A percentile compares a stretch with the other conserved stretches of the same genome.
phyloP scores from a whole-genome alignment of 495 filamentous ascomycete genomes.

The Cryomyces minteri region DNA sequence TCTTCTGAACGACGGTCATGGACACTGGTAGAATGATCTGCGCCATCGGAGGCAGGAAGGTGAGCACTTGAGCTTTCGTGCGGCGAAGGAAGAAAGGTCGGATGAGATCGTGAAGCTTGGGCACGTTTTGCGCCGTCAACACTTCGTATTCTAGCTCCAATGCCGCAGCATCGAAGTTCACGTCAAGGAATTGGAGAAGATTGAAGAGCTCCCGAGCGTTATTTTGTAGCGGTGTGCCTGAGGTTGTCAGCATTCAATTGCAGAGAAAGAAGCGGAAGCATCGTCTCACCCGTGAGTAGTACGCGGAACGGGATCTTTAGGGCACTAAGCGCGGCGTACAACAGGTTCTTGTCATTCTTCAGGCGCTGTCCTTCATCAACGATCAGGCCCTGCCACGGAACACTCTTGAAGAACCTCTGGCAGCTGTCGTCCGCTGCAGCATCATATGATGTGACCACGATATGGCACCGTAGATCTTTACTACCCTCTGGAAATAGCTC shows the following conservation, averaged over 20 bases:
- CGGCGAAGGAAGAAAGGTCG: slow-evolving; percentile 65
- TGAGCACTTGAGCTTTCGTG: slow-evolving; percentile 79
- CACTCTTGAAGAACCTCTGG: slow-evolving; percentile 36
- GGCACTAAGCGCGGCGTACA: slow-evolving; percentile 53
- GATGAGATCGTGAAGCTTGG: slow-evolving; percentile 65
- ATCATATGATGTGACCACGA: slow-evolving; percentile 91
- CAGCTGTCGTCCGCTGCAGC: slow-evolving; percentile 53
- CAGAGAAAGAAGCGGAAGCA: background rate
- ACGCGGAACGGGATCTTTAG: slow-evolving; percentile 65
- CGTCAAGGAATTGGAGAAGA: slow-evolving; percentile 79
- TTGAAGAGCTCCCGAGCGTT: slow-evolving; percentile 91
- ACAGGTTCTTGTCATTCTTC: slow-evolving; percentile 74
- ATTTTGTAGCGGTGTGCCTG: slow-evolving; percentile 77
- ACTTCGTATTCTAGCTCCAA: slow-evolving; percentile 60
- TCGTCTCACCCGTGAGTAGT: slow-evolving; percentile 46
- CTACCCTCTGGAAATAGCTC: slow-evolving; percentile 61
- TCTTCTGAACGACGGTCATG: slow-evolving; percentile 85
- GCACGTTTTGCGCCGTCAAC: slow-evolving; percentile 62
- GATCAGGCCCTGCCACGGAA: slow-evolving; percentile 75
- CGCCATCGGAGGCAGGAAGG: slow-evolving; percentile 76
- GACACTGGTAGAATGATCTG: slow-evolving; percentile 89
- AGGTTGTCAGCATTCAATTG: background rate
- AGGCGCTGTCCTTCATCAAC: slow-evolving; percentile 94
- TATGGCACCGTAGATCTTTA: slow-evolving; percentile 56
- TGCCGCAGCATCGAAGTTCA: slow-evolving; percentile 41